Evolutionary conservation across 768 basidiomycete species (phyloP).

Genomic region (Boletus tylopilopsis): DNA sequence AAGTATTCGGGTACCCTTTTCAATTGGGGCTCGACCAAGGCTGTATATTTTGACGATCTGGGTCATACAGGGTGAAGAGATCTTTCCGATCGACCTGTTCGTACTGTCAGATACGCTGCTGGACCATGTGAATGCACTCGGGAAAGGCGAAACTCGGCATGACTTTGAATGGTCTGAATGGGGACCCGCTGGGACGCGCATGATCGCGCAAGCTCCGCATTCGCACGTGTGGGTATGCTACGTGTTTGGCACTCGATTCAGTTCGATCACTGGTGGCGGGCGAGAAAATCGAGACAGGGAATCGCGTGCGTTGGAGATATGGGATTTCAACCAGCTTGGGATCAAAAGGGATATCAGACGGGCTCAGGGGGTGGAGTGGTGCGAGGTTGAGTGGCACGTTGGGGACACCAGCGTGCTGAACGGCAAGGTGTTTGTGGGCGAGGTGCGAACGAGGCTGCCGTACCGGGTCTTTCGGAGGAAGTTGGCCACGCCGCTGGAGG

Average conservation of each 20-base stretch:
- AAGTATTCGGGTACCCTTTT: slow-evolving; percentile 43
- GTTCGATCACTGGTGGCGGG: slow-evolving; percentile 21
- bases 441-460: slow-evolving; percentile 44
- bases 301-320: slow-evolving; percentile 34
- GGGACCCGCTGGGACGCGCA: slow-evolving; percentile 47
- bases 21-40: slow-evolving; percentile 37
- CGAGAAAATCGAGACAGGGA: slow-evolving; percentile 8
- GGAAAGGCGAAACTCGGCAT: slow-evolving; percentile 12
- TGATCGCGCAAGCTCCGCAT: slow-evolving; percentile 35
- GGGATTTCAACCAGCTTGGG: slow-evolving; percentile 50
- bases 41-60: slow-evolving; percentile 47
- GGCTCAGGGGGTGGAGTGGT: not conserved
- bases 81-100: slow-evolving; percentile 38
- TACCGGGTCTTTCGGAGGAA: slow-evolving; percentile 36
- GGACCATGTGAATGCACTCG: slow-evolving; percentile 18
- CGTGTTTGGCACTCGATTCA: slow-evolving; percentile 47
- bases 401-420: slow-evolving; percentile 25
- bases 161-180: slow-evolving; percentile 47
- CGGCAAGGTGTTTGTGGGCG: slow-evolving; percentile 37
- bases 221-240: slow-evolving; percentile 57
- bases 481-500: slow-evolving; percentile 12
- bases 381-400: slow-evolving; percentile 22
- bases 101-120: slow-evolving; percentile 39
- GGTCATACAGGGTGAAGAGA: slow-evolving; percentile 28
- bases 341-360: slow-evolving; percentile 26